These are phyloP conservation scores for Parascedosporium putredinis DNA, from an alignment of 2,329 filamentous ascomycete genomes.

Conservation along the genomic window DNA sequence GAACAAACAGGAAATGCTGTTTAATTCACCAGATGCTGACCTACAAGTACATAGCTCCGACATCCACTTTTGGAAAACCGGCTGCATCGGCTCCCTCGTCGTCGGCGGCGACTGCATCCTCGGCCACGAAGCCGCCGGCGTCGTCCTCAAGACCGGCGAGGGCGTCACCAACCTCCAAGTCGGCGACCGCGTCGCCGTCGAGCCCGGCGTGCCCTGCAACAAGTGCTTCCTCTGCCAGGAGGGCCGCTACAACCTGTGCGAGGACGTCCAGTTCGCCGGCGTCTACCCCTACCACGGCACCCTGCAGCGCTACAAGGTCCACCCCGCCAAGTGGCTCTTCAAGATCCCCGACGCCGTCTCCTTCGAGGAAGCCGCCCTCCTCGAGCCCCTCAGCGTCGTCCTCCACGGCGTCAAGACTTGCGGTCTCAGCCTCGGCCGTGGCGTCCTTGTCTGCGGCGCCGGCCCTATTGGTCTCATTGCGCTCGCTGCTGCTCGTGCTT, in stretches of 20 bases:
- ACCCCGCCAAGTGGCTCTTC: conserved; percentile 50
- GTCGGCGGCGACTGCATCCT: conserved; percentile 55
- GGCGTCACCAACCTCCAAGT: conserved; percentile 38
- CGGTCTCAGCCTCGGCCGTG: conserved; percentile 41
- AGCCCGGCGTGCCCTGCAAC: conserved; percentile 55
- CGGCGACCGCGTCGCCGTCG: conserved; percentile 53
- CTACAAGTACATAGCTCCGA: conserved; percentile 54
- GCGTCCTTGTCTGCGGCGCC: conserved; percentile 48
- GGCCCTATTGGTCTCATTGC: conserved; percentile 54
- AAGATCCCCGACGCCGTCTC: conserved; percentile 45
- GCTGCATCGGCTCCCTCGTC: conserved; percentile 51
- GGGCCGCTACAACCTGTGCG: conserved; percentile 54
- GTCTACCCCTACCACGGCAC: conserved; percentile 49
- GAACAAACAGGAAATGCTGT: too few species aligned
- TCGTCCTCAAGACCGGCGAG: conserved; percentile 46
- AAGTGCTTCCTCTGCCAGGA: conserved; percentile 47
- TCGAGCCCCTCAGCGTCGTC: conserved; percentile 54
- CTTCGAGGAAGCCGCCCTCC: conserved; percentile 49
- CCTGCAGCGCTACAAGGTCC: conserved; percentile 50
- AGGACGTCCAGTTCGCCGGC: conserved; percentile 50
- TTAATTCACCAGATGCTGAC: too few species aligned
- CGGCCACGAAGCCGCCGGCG: conserved; percentile 53
- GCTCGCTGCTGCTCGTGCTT: conserved; percentile 46
- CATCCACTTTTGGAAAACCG: conserved; percentile 58
- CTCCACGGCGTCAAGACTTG: conserved; percentile 48